phyloP scores from a whole-genome alignment of 1,139 yeast genomes.

The Meyerozyma elateridarum region DNA sequence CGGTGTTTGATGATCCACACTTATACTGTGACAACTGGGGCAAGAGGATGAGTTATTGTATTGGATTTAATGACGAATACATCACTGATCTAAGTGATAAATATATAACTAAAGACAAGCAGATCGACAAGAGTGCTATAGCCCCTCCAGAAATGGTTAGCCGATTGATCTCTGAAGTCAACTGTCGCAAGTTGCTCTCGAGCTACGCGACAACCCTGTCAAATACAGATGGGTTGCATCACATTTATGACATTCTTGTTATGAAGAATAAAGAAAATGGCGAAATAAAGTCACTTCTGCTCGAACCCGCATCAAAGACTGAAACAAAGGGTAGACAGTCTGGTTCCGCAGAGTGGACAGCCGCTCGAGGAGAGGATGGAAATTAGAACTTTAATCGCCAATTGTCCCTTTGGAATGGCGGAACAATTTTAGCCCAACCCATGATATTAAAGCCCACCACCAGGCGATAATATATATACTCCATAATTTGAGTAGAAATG shows the following conservation, averaged over 20 bases:
- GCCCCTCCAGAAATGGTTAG: no score
- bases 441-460: conserved; percentile 73
- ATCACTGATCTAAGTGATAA: conserved; percentile 65
- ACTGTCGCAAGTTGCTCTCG: conserved; percentile 24
- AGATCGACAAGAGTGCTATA: conserved; percentile 47
- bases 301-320: conserved; percentile 7
- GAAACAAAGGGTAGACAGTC: conserved; percentile 54
- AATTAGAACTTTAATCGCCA: conserved; percentile 8
- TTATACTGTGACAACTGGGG: conserved; percentile 87
- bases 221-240: conserved; percentile 8
- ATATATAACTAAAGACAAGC: conserved; percentile 54
- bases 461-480: conserved; percentile 58
- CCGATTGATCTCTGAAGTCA: conserved; percentile 38
- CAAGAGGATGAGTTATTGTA: conserved; percentile 81
- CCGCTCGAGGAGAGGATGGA: conserved; percentile 74
- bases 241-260: conserved; percentile 7
- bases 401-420: conserved; percentile 63
- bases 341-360: conserved; percentile 74
- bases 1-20: conserved; percentile 74
- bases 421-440: conserved; percentile 76
- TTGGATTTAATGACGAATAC: conserved; percentile 63
- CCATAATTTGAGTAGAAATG: conserved; percentile 48
- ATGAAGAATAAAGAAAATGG: conserved; percentile 9
- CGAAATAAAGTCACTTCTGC: no score
- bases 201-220: conserved; percentile 21